Conservation (phyloP, 202 grass and related monocot species). For the Cymbopogon flexuosus region DNA sequence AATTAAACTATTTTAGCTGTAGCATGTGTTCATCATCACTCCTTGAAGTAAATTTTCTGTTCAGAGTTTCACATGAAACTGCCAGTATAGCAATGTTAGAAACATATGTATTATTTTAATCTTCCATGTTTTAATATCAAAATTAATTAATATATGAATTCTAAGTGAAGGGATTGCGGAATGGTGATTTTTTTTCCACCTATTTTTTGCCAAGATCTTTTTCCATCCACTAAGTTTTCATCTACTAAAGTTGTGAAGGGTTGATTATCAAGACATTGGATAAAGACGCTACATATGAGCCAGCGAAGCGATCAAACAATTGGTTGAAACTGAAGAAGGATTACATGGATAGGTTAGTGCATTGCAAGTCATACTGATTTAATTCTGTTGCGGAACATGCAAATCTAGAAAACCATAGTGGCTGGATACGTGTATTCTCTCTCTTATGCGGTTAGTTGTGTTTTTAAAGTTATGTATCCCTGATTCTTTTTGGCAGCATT, state of each 20-base stretch:
- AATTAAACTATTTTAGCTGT: slow-evolving; percentile 13
- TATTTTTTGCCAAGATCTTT: slow-evolving; percentile 22
- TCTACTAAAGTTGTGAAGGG: slow-evolving; percentile 79
- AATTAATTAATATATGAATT: not conserved
- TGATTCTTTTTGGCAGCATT: slow-evolving; percentile 50
- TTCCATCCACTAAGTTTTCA: slow-evolving; percentile 20
- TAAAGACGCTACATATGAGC: slow-evolving; percentile 94
- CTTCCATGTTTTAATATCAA: not conserved
- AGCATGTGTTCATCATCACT: slow-evolving; percentile 11
- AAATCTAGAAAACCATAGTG: not conserved
- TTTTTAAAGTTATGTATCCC: not conserved
- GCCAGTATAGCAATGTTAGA: not conserved
- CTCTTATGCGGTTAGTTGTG: not conserved
- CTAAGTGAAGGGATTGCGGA: not conserved
- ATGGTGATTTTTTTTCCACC: not conserved
- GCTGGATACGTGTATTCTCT: not conserved
- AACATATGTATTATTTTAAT: not conserved
- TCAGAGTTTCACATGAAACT: slow-evolving; percentile 4
- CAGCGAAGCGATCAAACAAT: slow-evolving; percentile 92
- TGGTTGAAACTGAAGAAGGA: slow-evolving; percentile 99
- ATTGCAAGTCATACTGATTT: slow-evolving; percentile 22
- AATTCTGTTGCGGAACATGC: not conserved
- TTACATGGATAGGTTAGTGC: slow-evolving; percentile 94
- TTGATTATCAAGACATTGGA: slow-evolving; percentile 99
- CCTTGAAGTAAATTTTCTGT: not conserved